A percentile compares a stretch with the other conserved stretches of the same genome.
These are phyloP conservation scores for Leersia perrieri DNA, from an alignment of 176 grass and related monocot species.

Conservation along the genomic window DNA sequence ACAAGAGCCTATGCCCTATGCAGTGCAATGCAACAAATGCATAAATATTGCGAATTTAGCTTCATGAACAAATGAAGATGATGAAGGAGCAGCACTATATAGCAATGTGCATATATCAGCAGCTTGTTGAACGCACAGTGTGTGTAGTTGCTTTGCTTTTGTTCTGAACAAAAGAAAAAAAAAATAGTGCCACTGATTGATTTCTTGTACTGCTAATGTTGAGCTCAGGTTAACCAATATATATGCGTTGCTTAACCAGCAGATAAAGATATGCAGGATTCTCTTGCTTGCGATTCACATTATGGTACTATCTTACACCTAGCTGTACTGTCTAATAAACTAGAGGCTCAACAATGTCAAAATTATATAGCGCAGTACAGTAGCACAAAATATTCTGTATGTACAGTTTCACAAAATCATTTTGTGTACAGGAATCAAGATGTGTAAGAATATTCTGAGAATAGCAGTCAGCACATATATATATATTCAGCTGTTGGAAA, in stretches of 20 bases:
- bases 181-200: not conserved
- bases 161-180: not conserved
- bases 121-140: not conserved
- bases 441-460: slow-evolving; percentile 15
- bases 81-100: not conserved
- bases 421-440: not conserved
- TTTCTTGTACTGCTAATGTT: not conserved
- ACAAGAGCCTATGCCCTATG: not conserved
- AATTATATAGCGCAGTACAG: not conserved
- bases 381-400: not conserved
- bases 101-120: not conserved
- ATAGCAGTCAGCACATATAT: not conserved
- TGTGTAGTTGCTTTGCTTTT: not conserved
- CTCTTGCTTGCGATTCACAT: slow-evolving; percentile 17
- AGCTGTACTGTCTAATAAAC: not conserved
- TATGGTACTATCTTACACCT: not conserved
- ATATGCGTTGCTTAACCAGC: not conserved
- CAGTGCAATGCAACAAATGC: not conserved
- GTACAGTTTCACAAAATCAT: not conserved
- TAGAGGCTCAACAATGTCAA: not conserved
- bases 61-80: not conserved
- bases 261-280: not conserved
- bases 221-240: not conserved
- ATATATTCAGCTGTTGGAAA: not conserved
- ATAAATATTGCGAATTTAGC: not conserved